Evolutionary conservation across 2,329 filamentous ascomycete species (phyloP), one percentile per base, ranked within the genome.

Genomic region (Exophiala calicioides): DNA sequence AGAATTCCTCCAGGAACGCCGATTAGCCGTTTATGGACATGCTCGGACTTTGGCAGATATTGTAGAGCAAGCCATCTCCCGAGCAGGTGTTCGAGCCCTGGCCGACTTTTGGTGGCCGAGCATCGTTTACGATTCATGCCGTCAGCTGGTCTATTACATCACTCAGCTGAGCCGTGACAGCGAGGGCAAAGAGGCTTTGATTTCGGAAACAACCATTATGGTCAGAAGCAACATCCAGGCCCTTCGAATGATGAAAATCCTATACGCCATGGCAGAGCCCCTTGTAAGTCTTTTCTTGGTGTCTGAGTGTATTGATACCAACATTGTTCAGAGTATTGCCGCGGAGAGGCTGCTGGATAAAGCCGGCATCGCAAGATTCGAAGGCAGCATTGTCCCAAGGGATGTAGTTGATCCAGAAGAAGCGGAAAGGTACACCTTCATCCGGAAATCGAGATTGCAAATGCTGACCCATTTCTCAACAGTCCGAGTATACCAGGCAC

Each of bases 111-210:
- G 73, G 57, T 62, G 74, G 21, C 72, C 72, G 1, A 73, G 70
- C 12, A 75, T 74, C 47, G 66, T 70, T 1, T 74, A 73, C 53
- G 72, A 75, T 43, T 74, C 71, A 52, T 73, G 68, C 37, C 65
- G 72, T 3, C 68, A 74, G 27, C 73, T 75, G 68, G 56, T 75
- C 1, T 75, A 75, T 55, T 74, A 74, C 45, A 64, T 73, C n/a
- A 71, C 69, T 3, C 65, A 70, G 12, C 56, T 74, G 5, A 60
- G 73, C 4, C 69, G 41, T 16, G 49, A 56, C 23, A 43, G 48
- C 15, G 43, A 52, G 7, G 49, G 47, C 23, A 53, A 48, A 16
- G 36, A 35, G 27, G 19, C 41, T 26, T 38, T 56, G 32, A 10
- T 19, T 16, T n/a, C 41, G 43, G 16, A 43, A 10, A 36, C 24